Base-by-base conservation (phyloP, 257 asterid species). In the Scutellaria galericulata region DNA sequence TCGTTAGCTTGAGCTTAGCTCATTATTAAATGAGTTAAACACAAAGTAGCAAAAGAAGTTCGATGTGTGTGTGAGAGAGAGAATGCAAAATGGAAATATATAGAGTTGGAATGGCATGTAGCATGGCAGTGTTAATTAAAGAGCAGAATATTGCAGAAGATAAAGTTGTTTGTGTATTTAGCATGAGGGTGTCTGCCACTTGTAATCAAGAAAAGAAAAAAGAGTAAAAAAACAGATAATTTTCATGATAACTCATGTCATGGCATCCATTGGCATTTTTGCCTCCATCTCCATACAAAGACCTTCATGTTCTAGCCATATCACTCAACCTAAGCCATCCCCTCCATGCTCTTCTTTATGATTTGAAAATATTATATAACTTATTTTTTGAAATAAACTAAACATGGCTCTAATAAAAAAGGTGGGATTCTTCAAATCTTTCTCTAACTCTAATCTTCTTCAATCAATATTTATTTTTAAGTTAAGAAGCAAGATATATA, bases 221-320 rank as follows among this genome's bases (percentile, higher is more conserved):
- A 41, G 52, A 53, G 40, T 15, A 35, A 70, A 64, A 62, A 50
- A n/a, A 7, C 18, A 66, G 48, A 64, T 58, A 47, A 51, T 24
- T 40, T 51, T 65, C 2, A 22, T 59, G n/a, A 46, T 51, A 35
- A 42, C 15, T 4, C 37, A 31, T 4, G 44, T 12, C 20, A 88
- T 87, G 96, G 89, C 90, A 71, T 82, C 86, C 52, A 60, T 83
- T 66, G 80, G 84, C 71, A 76, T 88, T 66, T 59, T 83, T 66
- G 81, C 88, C 31, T 81, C 81, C 65, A 57, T 79, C 57, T n/a
- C n/a, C n/a, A n/a, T n/a, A n/a, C 78, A 64, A 9, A 78, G 80
- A 76, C 81, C 82, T 82, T 82, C 70, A 77, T 66, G 75, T 74
- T 83, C 89, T 60, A n/a, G n/a, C 11, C 81, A 77, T 40, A 57